phyloP scores from a whole-genome alignment of 768 basidiomycete genomes.

The Pleurotus eryngii region DNA sequence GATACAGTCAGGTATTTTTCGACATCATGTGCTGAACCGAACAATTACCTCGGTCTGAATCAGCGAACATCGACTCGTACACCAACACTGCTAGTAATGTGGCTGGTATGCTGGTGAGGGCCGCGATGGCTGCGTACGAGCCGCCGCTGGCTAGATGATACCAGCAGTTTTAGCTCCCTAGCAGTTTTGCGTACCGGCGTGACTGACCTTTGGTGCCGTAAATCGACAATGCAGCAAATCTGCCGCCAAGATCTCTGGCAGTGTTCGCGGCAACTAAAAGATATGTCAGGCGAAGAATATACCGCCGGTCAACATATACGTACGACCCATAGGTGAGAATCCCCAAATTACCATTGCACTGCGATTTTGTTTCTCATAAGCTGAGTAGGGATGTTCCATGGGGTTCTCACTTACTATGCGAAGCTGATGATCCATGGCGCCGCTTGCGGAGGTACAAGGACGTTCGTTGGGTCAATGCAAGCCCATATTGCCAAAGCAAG shows the following conservation, averaged over 20 bases:
- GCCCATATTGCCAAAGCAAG: conserved; percentile 52
- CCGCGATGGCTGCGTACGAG: conserved; percentile 57
- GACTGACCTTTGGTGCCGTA: conserved; percentile 45
- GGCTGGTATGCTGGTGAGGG: conserved; percentile 65
- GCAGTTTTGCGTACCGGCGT: neutral
- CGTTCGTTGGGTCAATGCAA: conserved; percentile 54
- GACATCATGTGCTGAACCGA: neutral
- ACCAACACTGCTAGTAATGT: conserved; percentile 50
- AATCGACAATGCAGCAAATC: conserved; percentile 57
- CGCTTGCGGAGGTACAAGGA: conserved; percentile 48
- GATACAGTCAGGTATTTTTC: neutral
- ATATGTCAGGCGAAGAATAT: neutral
- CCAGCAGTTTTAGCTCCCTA: neutral
- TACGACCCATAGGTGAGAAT: conserved; percentile 48
- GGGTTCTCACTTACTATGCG: conserved; percentile 47
- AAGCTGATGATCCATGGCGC: conserved; percentile 53
- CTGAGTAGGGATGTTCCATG: neutral
- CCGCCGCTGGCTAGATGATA: conserved; percentile 42
- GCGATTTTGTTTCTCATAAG: neutral
- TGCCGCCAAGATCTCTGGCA: conserved; percentile 66
- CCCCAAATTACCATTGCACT: conserved; percentile 63
- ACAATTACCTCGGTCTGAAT: conserved; percentile 51
- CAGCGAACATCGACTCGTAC: conserved; percentile 56
- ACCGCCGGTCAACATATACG: conserved; percentile 13
- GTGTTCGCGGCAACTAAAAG: conserved; percentile 56